Evolutionary conservation across 148 eudicot genomes (phyloP), one percentile per base, ranked within the genome.

Genomic region (Gaultheria prostrata): DNA sequence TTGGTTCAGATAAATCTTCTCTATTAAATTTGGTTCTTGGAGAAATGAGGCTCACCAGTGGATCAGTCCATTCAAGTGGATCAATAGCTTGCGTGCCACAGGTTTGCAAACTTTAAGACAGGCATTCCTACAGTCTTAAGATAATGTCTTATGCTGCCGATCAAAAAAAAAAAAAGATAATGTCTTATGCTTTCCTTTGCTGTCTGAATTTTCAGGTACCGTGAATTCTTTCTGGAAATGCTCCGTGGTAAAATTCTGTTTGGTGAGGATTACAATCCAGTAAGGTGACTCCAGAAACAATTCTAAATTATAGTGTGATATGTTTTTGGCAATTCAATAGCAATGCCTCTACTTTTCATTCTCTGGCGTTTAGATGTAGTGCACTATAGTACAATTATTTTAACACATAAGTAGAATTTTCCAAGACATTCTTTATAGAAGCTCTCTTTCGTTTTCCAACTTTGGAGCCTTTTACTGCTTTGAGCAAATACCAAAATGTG

Each of bases 1-100:
- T 96, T 85, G 99, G 99, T 78, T 96, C 98, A 14, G 99, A 98
- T 77, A 96, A 96, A 91, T 94, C 99, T 77, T 96, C 99, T 63
- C 86, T 96, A 69, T 85, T 96, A 76, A 90, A 94, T 87, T 88
- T 92, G 75, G 67, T 96, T 80, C 86, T 96, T 8, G 92, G 93
- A 59, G 99, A 96, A 90, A 92, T 92, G 94, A 92, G 89, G 81
- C 86, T 89, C 76, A 84, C 72, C 76, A 85, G 84, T 17, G 99
- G 99, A 85, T 89, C 88, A 72, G 81, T 89, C 45, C 85, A 86
- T 75, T 84, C 89, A 86, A 86, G 81, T 83, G 98, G 98, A 70
- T 91, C 94, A 77, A 82, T 85, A 82, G 90, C 98, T 81, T 96
- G 94, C 85, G 99, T 89, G 56, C 95, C 99, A 77, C 99, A 96